A percentile compares a stretch with the other conserved stretches of the same genome.
Evolutionary conservation across 192 early-diverging fungal genomes (phyloP).

Genomic region (Linnemannia hyalina): DNA sequence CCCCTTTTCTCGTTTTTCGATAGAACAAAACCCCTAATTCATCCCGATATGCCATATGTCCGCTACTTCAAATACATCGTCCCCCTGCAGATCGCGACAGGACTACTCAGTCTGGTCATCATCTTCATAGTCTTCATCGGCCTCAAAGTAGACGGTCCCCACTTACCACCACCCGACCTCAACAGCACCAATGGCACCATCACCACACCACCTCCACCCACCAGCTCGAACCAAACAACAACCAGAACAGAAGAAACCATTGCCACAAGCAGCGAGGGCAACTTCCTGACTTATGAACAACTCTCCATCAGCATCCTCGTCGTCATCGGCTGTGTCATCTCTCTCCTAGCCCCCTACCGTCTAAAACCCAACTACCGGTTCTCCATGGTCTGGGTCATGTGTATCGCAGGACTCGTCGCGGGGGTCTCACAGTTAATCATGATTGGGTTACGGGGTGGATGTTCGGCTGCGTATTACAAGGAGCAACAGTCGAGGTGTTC

Average conservation of each 20-base stretch:
- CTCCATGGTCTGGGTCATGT: slow-evolving; percentile 18
- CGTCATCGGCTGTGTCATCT: slow-evolving; percentile 24
- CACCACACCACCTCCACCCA: not conserved
- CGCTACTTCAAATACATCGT: not conserved
- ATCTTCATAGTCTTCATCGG: not conserved
- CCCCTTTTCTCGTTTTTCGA: not conserved
- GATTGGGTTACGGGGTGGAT: slow-evolving; percentile 19
- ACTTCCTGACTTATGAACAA: slow-evolving; percentile 24
- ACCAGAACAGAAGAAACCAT: not conserved
- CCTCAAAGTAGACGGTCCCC: not conserved
- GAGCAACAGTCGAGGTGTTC: not conserved
- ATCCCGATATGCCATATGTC: not conserved
- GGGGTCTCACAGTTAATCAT: slow-evolving; percentile 11
- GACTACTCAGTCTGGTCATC: not conserved
- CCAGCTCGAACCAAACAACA: not conserved
- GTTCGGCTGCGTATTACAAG: not conserved
- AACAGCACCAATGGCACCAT: not conserved
- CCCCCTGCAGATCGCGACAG: not conserved
- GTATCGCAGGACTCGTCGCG: slow-evolving; percentile 4
- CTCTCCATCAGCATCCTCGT: slow-evolving; percentile 20
- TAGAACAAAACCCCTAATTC: not conserved
- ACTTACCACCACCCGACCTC: not conserved
- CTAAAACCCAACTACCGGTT: slow-evolving; percentile 2
- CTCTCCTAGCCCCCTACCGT: not conserved
- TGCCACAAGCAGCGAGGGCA: not conserved